A percentile compares a stretch with the other conserved stretches of the same genome.
Conservation (phyloP, 2,329 filamentous ascomycete genomes). For the Arthroderma uncinatum region DNA sequence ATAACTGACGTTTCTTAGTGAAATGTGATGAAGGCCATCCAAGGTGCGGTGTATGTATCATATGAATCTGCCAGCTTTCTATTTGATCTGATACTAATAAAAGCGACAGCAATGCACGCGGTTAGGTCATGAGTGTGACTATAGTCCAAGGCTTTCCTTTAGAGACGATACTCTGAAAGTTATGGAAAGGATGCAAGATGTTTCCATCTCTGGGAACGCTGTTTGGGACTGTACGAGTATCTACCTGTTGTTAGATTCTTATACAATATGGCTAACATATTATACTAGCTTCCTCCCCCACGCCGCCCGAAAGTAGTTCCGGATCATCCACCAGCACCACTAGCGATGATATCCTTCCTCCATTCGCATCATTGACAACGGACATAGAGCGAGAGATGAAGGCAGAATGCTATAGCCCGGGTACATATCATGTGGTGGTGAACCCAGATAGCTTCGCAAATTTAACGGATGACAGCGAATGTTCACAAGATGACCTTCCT, state of each 20-base stretch:
- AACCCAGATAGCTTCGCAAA: slow-evolving; percentile 45
- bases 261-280: slow-evolving; percentile 13
- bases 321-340: slow-evolving; percentile 24
- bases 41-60: slow-evolving; percentile 40
- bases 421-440: slow-evolving; percentile 46
- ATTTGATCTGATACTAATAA: not conserved
- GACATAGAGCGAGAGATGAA: slow-evolving; percentile 50
- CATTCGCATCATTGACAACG: slow-evolving; percentile 42
- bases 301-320: slow-evolving; percentile 19
- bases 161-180: slow-evolving; percentile 43
- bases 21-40: slow-evolving; percentile 49
- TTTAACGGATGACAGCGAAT: slow-evolving; percentile 41
- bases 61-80: not conserved
- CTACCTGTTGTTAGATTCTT: not conserved
- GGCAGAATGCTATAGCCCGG: slow-evolving; percentile 40
- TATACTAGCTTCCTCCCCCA: slow-evolving; percentile 22
- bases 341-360: slow-evolving; percentile 40
- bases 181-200: slow-evolving; percentile 42
- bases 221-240: slow-evolving; percentile 46
- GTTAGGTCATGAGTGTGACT: slow-evolving; percentile 47
- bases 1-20: slow-evolving; percentile 25
- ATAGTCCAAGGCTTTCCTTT: slow-evolving; percentile 46
- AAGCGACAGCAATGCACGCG: slow-evolving; percentile 41
- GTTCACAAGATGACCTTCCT: slow-evolving; percentile 9
- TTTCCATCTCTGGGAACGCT: slow-evolving; percentile 40